Evolutionary conservation across 257 asterid species (phyloP).

Genomic region (Ophiorrhiza pumila): DNA sequence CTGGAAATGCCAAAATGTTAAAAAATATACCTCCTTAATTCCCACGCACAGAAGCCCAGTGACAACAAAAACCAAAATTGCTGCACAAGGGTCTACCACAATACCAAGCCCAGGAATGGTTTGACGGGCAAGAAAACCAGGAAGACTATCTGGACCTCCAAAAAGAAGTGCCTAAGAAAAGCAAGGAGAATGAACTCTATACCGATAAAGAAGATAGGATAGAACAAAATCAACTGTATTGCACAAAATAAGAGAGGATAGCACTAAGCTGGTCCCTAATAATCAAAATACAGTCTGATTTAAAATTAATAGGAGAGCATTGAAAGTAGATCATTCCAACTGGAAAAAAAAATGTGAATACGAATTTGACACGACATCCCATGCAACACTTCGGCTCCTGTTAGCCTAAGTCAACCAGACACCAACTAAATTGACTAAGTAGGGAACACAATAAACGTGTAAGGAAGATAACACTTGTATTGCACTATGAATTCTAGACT

Average conservation of each 20-base stretch:
- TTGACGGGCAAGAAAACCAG: conserved; percentile 73
- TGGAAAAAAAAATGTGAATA: background rate
- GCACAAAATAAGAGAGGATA: background rate
- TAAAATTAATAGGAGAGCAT: background rate
- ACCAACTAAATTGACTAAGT: no score
- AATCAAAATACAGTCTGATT: background rate
- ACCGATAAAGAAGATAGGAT: background rate
- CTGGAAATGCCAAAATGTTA: background rate
- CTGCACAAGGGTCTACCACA: conserved; percentile 91
- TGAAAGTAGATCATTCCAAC: background rate
- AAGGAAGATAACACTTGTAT: no score
- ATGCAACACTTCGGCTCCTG: no score
- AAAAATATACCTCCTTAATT: conserved; percentile 71
- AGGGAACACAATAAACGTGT: no score
- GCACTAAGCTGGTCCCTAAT: background rate
- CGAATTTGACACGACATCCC: no score
- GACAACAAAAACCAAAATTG: conserved; percentile 69
- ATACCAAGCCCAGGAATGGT: conserved; percentile 75
- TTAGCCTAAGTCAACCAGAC: no score
- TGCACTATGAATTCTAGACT: no score
- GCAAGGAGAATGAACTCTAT: conserved; percentile 6
- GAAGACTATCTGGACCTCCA: conserved; percentile 85
- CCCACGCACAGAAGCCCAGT: conserved; percentile 84
- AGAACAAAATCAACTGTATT: background rate
- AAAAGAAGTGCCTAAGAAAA: conserved; percentile 72